Conservation (phyloP, 179 eudicot species). For the Carnegiea gigantea region DNA sequence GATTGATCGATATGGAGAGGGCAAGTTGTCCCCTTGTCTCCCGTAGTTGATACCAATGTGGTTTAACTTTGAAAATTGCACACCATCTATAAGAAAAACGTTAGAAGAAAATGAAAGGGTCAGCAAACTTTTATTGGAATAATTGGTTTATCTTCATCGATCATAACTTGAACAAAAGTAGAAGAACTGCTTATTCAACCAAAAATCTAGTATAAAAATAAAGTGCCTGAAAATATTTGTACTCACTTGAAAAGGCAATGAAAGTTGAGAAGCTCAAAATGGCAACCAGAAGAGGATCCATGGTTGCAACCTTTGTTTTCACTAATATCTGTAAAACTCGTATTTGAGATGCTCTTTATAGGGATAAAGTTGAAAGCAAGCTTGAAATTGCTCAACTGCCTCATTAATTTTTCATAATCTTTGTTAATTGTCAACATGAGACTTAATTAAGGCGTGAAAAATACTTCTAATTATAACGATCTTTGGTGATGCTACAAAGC, state of each 20-base stretch:
- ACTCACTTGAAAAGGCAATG: conserved; percentile 27
- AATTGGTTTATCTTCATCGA: too few species aligned
- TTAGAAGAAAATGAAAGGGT: neutral
- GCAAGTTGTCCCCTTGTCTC: conserved; percentile 57
- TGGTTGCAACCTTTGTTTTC: conserved; percentile 4
- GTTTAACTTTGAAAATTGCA: conserved; percentile 13
- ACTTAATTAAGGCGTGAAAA: conserved; percentile 20
- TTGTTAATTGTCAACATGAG: conserved; percentile 9
- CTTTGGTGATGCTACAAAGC: conserved; percentile 2
- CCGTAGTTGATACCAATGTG: conserved; percentile 81
- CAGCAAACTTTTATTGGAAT: too few species aligned
- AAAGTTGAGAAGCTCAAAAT: conserved; percentile 18
- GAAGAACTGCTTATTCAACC: too few species aligned
- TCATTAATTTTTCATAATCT: neutral
- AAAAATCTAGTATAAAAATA: too few species aligned
- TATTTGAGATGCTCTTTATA: conserved; percentile 20
- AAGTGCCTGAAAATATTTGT: neutral
- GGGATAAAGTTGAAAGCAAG: neutral
- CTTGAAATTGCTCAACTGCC: conserved; percentile 34
- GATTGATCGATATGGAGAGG: conserved; percentile 56
- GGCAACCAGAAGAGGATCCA: conserved; percentile 18
- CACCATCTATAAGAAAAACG: conserved; percentile 30
- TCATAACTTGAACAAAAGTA: too few species aligned
- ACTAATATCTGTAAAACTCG: neutral
- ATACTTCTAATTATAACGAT: neutral